Evolutionary conservation across 2,329 filamentous ascomycete species (phyloP).

Genomic region (Epichloe brachyelytri): DNA sequence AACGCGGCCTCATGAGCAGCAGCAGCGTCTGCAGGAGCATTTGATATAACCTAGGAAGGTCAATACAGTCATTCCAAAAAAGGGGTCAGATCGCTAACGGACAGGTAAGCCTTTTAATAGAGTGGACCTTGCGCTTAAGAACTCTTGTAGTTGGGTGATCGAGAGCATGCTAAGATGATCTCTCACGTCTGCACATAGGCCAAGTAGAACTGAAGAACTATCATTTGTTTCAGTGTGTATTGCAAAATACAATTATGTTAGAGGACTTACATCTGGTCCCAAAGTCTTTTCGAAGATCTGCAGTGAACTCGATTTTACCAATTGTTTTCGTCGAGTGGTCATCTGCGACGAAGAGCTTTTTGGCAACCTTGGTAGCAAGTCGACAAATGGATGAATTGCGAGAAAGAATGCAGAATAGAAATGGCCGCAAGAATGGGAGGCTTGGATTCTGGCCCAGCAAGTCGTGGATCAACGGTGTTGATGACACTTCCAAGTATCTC

Average conservation of each 20-base stretch:
- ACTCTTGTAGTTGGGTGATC: conserved; percentile 38
- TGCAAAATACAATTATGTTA: background rate
- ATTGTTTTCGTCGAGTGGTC: conserved; percentile 16
- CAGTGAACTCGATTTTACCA: conserved; percentile 13
- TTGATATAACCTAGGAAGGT: conserved; percentile 36
- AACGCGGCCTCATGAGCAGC: conserved; percentile 40
- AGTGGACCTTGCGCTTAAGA: conserved; percentile 40
- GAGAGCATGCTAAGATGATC: conserved; percentile 29
- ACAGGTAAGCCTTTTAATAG: conserved; percentile 39
- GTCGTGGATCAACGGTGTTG: conserved; percentile 18
- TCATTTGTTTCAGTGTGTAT: background rate
- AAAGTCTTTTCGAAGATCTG: conserved; percentile 29
- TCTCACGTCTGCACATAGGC: conserved; percentile 35
- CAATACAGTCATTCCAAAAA: conserved; percentile 3
- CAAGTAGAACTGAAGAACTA: conserved; percentile 27
- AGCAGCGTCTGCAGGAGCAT: conserved; percentile 39
- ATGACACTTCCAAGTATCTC: conserved; percentile 43
- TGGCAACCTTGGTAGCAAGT: conserved; percentile 34
- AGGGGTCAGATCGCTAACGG: conserved; percentile 9
- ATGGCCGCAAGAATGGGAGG: conserved; percentile 31
- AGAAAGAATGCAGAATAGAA: conserved; percentile 42
- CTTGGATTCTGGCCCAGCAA: conserved; percentile 13
- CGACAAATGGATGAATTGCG: conserved; percentile 35
- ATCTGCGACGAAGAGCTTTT: conserved; percentile 29
- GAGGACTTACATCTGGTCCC: conserved; percentile 38